Evolutionary conservation across 1,284 basidiomycete genomes (phyloP).

Genomic region (Athelia sp.): DNA sequence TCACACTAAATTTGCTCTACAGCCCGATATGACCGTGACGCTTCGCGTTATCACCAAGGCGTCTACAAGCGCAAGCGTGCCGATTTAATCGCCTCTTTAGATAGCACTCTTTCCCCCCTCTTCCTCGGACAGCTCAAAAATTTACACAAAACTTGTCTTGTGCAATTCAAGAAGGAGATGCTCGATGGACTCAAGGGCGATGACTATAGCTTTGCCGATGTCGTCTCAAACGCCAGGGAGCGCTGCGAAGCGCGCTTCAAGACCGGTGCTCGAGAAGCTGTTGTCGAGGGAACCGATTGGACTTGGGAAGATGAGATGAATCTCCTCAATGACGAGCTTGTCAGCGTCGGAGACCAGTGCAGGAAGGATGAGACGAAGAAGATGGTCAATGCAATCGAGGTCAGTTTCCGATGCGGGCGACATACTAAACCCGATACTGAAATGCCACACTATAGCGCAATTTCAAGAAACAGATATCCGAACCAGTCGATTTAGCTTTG

Average conservation of each 20-base stretch:
- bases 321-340: slow-evolving; percentile 76
- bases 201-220: slow-evolving; percentile 85
- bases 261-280: slow-evolving; percentile 60
- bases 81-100: slow-evolving; percentile 78
- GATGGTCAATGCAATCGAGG: slow-evolving; percentile 93
- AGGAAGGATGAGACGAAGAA: slow-evolving; percentile 98
- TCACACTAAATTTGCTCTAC: slow-evolving; percentile 2
- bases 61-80: slow-evolving; percentile 91
- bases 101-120: slow-evolving; percentile 81
- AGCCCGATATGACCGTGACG: slow-evolving; percentile 91
- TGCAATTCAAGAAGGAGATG: slow-evolving; percentile 77
- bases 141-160: slow-evolving; percentile 78
- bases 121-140: slow-evolving; percentile 97
- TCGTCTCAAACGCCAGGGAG: slow-evolving; percentile 61
- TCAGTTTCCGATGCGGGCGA: slow-evolving; percentile 26
- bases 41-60: slow-evolving; percentile 91
- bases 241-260: slow-evolving; percentile 68
- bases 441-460: slow-evolving; percentile 51
- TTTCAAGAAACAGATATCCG: slow-evolving; percentile 85
- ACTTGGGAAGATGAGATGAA: slow-evolving; percentile 80
- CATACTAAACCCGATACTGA: neutral
- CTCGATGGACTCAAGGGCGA: slow-evolving; percentile 73
- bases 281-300: slow-evolving; percentile 70
- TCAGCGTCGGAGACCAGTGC: slow-evolving; percentile 80
- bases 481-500: slow-evolving; percentile 85